Evolutionary conservation across 306 rosid genomes (phyloP).

Genomic region (Quercus dentata): DNA sequence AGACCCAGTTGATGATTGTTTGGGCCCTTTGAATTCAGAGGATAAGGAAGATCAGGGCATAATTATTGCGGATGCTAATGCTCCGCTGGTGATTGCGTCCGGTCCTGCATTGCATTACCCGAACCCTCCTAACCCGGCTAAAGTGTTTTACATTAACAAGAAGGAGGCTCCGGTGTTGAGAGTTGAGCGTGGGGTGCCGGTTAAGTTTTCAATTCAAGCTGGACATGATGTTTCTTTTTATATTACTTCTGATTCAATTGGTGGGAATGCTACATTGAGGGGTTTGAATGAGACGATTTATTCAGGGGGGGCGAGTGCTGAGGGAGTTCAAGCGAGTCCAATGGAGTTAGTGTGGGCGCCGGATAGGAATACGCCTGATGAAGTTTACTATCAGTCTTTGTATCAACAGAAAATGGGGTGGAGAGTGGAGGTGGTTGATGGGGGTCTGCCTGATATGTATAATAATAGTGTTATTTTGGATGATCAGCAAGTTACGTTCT

Average conservation of each 20-base stretch:
- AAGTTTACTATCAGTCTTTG: constrained; percentile 69
- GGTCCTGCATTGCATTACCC: constrained; percentile 71
- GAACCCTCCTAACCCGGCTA: constrained; percentile 77
- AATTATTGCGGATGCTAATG: constrained; percentile 69
- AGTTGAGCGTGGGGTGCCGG: constrained; percentile 89
- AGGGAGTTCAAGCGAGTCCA: constrained; percentile 90
- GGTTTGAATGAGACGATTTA: constrained; percentile 69
- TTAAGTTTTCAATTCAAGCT: constrained; percentile 78
- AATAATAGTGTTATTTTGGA: constrained; percentile 83
- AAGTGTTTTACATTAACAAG: constrained; percentile 81
- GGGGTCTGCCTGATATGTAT: constrained; percentile 92
- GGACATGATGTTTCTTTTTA: constrained; percentile 85
- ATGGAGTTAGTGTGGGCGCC: constrained; percentile 75
- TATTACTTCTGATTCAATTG: constrained; percentile 77
- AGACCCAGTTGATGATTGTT: constrained; percentile 58
- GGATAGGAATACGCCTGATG: constrained; percentile 78
- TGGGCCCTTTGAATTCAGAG: constrained; percentile 73
- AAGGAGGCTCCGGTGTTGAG: constrained; percentile 84
- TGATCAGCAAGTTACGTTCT: constrained; percentile 90
- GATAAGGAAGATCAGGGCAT: constrained; percentile 89
- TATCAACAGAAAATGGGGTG: constrained; percentile 87
- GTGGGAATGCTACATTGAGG: constrained; percentile 86
- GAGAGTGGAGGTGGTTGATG: constrained; percentile 90
- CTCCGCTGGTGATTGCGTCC: constrained; percentile 55
- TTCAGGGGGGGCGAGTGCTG: constrained; percentile 76